Percentiles rank a stretch among this genome's conserved stretches.
Conservation (phyloP, 129 eudicot genomes). For the Cynara cardunculus region DNA sequence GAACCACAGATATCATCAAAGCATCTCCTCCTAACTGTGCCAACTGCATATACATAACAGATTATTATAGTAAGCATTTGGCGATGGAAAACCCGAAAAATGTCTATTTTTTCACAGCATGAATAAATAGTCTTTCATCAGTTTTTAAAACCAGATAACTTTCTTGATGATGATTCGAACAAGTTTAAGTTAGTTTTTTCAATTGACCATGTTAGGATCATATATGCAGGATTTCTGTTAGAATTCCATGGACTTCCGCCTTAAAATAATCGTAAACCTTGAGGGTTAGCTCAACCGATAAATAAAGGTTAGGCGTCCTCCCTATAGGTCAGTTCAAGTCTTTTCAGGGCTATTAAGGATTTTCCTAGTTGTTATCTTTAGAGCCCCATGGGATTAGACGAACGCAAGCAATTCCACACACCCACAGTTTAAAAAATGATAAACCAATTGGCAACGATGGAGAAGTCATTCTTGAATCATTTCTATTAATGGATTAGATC, state of each 20-base stretch:
- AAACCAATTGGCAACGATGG: no score
- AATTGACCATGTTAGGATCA: not conserved
- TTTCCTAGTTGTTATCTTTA: not conserved
- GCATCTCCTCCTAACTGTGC: constrained; percentile 53
- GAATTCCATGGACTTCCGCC: not conserved
- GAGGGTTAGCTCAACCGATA: not conserved
- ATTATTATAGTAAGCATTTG: not conserved
- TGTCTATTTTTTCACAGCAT: not conserved
- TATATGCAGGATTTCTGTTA: not conserved
- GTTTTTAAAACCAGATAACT: not conserved
- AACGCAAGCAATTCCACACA: not conserved
- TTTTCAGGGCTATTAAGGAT: not conserved
- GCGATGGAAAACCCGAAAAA: not conserved
- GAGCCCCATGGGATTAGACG: not conserved
- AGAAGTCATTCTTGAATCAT: no score
- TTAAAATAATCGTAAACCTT: no score
- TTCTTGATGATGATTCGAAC: not conserved
- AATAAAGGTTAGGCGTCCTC: no score
- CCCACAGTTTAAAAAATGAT: no score
- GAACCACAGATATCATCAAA: constrained; percentile 73
- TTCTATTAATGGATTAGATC: not conserved
- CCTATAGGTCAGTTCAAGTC: no score
- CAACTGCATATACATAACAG: constrained; percentile 37
- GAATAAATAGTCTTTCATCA: not conserved
- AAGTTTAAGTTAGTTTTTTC: not conserved